A percentile compares a stretch with the other conserved stretches of the same genome.
Conservation (phyloP, 1,284 basidiomycete genomes). For the Phellinidium pouzarii region DNA sequence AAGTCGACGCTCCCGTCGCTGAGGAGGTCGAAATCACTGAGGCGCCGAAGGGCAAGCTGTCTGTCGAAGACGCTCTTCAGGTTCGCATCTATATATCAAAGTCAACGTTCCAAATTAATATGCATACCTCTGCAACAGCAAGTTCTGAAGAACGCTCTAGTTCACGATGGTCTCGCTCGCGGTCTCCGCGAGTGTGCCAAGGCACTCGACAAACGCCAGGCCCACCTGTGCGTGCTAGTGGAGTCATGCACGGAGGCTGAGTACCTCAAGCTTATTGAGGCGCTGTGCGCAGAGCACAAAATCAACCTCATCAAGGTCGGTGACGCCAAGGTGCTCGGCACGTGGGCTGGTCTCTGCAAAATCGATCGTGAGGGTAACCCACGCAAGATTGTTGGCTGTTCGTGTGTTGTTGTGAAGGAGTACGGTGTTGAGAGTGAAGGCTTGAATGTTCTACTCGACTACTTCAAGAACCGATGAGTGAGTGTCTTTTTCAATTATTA, state of each 20-base stretch:
- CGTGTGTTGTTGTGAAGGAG: conserved; percentile 97
- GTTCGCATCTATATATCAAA: conserved; percentile 49
- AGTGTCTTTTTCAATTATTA: conserved; percentile 23
- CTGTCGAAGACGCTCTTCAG: conserved; percentile 97
- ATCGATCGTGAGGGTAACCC: conserved; percentile 99
- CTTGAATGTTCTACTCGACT: conserved; percentile 93
- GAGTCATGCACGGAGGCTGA: conserved; percentile 99
- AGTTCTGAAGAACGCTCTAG: conserved; percentile 93
- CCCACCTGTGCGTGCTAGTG: conserved; percentile 97
- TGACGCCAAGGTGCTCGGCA: conserved; percentile 96
- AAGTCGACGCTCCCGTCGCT: conserved; percentile 67
- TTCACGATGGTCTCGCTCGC: conserved; percentile 97
- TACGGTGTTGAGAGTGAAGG: conserved; percentile 96
- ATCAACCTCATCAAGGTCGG: conserved; percentile 99
- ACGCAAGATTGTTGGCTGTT: conserved; percentile 93
- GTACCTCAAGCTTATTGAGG: conserved; percentile 99
- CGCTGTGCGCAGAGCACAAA: conserved; percentile 97
- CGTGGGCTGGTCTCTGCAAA: conserved; percentile 99
- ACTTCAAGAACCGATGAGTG: conserved; percentile 87
- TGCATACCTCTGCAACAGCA: conserved; percentile 40
- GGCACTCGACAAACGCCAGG: conserved; percentile 97
- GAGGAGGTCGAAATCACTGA: conserved; percentile 80
- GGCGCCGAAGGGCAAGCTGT: conserved; percentile 90
- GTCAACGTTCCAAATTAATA: conserved; percentile 5
- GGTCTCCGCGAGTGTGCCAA: conserved; percentile 98